Evolutionary conservation across 2,329 filamentous ascomycete genomes (phyloP), one percentile per base, ranked within the genome.

Genomic region (Fusarium staphyleae): DNA sequence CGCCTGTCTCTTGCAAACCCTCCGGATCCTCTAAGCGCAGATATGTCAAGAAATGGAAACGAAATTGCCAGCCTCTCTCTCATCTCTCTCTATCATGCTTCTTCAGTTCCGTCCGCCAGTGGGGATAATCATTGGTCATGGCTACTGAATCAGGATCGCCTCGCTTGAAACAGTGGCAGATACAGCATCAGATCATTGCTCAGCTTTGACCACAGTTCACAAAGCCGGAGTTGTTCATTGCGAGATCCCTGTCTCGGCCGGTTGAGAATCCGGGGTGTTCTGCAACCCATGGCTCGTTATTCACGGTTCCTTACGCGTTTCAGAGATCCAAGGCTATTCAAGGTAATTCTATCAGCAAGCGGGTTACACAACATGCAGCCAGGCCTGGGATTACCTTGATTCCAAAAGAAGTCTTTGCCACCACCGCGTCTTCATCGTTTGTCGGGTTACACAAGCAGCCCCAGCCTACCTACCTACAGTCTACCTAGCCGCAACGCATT

Each of bases 1-100:
- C 55, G 52, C 30, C 36, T 47, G 43, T 59, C 52, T 56, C 48
- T 54, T 30, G 48, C 34, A 29, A 57, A 46, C 52, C 52, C 48
- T 56, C 47, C 47, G 22, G 5, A 24, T 24, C 22, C 22, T 24
- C 48, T 29, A 11, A 26, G 33, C 28, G 47, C 34, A 28, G 19
- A 30, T 18, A 42, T 44, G n/a, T 35, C 11, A 49, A 15, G 22
- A 24, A 5, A 24, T 24, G 22, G 8, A 24, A 5, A 8, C 22
- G 5, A 24, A 8, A 24, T 24, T 8, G 22, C 22, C 22, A 24
- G 9, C 22, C 5, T 8, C 22, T 8, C 22, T 4, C 22, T 5
- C 22, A 24, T 24, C 22, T 24, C 22, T 24, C 22, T 14, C 34
- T 4, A 36, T 15, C 30, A 29, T 48, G 16, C 13, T 7, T 33